Conservation (phyloP, 306 rosid species). For the Luffa aegyptiaca region DNA sequence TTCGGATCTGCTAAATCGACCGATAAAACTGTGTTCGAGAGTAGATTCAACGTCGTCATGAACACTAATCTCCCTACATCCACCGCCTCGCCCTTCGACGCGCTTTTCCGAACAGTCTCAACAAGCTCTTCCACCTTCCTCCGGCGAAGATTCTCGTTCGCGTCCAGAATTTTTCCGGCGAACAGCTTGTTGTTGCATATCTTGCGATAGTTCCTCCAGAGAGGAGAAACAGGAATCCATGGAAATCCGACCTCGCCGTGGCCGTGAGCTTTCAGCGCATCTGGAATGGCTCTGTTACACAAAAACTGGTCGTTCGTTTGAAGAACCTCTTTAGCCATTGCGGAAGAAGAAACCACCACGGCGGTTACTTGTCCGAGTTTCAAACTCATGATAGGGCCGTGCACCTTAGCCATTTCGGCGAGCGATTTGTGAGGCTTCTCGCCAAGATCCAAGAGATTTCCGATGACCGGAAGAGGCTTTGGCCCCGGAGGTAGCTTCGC, state of each 20-base stretch:
- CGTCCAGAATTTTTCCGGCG: slow-evolving; percentile 17
- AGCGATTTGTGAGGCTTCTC: slow-evolving; percentile 30
- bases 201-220: slow-evolving; percentile 18
- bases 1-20: slow-evolving; percentile 25
- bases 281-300: slow-evolving; percentile 22
- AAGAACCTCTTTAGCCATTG: slow-evolving; percentile 20
- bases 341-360: slow-evolving; percentile 22
- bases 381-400: slow-evolving; percentile 28
- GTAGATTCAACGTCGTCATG: slow-evolving; percentile 17
- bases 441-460: slow-evolving; percentile 39
- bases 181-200: neutral
- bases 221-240: slow-evolving; percentile 20
- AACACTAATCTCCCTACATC: slow-evolving; percentile 23
- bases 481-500: slow-evolving; percentile 42
- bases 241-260: slow-evolving; percentile 13
- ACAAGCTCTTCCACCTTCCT: slow-evolving; percentile 17
- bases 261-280: neutral
- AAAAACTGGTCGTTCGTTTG: slow-evolving; percentile 20
- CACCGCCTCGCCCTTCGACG: slow-evolving; percentile 17
- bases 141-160: slow-evolving; percentile 20
- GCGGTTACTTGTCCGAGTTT: slow-evolving; percentile 26
- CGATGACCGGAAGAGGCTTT: slow-evolving; percentile 28
- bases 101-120: neutral
- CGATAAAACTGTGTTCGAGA: slow-evolving; percentile 35
- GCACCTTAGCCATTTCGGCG: slow-evolving; percentile 17